A percentile compares a stretch with the other conserved stretches of the same genome.
Conservation (phyloP, 2,329 filamentous ascomycete species). For the Zasmidium angulare region DNA sequence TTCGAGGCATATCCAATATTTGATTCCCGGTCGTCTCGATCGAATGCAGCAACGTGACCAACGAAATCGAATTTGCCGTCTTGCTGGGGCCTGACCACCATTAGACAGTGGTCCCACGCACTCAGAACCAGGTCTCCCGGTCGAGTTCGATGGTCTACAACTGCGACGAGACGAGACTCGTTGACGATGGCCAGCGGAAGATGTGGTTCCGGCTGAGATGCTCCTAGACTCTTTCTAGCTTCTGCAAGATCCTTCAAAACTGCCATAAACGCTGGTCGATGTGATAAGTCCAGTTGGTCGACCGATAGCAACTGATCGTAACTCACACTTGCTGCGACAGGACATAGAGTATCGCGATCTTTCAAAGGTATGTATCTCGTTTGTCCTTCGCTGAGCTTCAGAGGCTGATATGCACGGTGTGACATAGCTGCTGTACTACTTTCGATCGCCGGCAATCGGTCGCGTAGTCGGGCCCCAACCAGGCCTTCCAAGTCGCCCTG, state of each 20-base stretch:
- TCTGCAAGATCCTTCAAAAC: neutral
- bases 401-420: neutral
- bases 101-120: neutral
- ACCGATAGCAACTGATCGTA: neutral
- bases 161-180: neutral
- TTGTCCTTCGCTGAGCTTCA: neutral
- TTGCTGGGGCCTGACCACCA: neutral
- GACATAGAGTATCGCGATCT: neutral
- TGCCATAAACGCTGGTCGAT: neutral
- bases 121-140: neutral
- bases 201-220: neutral
- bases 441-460: neutral
- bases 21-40: neutral
- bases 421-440: neutral
- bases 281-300: neutral
- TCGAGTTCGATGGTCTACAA: neutral
- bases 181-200: neutral
- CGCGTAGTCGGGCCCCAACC: neutral
- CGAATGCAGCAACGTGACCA: neutral
- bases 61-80: neutral
- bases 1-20: neutral
- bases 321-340: neutral
- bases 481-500: neutral
- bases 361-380: neutral
- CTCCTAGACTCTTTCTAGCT: neutral